Evolutionary conservation across 371 early-diverging fungal species (phyloP).

Genomic region (Mucor saturninus): DNA sequence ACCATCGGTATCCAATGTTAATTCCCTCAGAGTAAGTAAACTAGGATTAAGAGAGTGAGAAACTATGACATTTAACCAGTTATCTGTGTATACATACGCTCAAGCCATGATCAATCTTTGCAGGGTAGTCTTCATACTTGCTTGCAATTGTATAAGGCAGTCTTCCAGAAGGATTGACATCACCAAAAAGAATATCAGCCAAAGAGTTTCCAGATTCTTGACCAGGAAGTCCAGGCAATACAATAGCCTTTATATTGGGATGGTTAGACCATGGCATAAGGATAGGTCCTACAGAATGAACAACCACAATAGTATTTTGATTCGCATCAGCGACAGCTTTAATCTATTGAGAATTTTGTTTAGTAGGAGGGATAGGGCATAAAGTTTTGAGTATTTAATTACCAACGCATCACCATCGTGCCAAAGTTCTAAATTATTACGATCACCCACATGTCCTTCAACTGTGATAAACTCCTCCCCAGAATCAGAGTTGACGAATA

Average conservation of each 20-base stretch:
- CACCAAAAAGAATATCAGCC: constrained; percentile 67
- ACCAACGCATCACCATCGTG: constrained; percentile 62
- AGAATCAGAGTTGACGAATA: constrained; percentile 61
- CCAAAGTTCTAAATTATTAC: constrained; percentile 62
- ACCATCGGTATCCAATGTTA: constrained; percentile 61
- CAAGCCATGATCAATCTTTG: constrained; percentile 12
- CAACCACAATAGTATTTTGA: constrained; percentile 62
- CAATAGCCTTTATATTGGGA: constrained; percentile 60
- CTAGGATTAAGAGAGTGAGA: constrained; percentile 7
- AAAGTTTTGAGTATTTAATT: not conserved
- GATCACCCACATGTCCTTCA: constrained; percentile 58
- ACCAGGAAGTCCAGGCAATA: constrained; percentile 56
- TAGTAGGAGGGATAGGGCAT: not conserved
- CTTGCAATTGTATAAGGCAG: constrained; percentile 66
- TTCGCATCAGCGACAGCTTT: constrained; percentile 57
- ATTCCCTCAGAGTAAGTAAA: constrained; percentile 59
- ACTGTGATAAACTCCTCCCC: constrained; percentile 61
- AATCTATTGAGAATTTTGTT: constrained; percentile 50
- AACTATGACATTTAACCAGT: not conserved
- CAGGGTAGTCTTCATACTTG: constrained; percentile 43
- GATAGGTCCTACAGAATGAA: constrained; percentile 63
- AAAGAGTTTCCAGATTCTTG: constrained; percentile 71
- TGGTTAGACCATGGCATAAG: constrained; percentile 62
- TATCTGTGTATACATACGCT: constrained; percentile 1
- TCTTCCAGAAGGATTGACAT: constrained; percentile 63